Evolutionary conservation across 2,329 filamentous ascomycete species (phyloP), one percentile per base, ranked within the genome.

Genomic region (Neoascochyta sp.): DNA sequence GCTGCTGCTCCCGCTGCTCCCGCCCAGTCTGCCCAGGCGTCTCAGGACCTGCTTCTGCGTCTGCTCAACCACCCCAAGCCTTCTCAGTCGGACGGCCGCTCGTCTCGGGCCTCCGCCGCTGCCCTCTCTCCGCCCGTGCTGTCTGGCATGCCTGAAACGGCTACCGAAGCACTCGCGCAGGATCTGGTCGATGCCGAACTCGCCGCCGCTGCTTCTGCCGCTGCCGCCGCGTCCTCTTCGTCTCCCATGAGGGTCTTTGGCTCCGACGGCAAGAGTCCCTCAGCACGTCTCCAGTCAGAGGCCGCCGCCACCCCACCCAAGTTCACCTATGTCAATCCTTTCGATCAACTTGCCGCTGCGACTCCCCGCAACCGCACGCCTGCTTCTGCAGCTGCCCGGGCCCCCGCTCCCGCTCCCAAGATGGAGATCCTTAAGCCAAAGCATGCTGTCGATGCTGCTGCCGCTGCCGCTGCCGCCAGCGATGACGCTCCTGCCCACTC

Each of bases 41-140:
- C 60, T 25, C 85, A 93, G 62, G 81, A 90, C 43, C 85, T 92
- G 55, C 72, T 98, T 26, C 78, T 96, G 41, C 83, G 86, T 50
- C 72, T 96, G 36, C 75, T 98, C 43, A 92, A 88, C 54, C 81
- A 83, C 27, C 80, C 84, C 29, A 88, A 66, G 45, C 62, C 62
- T 3, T 40, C 61, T 32, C 61, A 50, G 50, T 48, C 47, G 17
- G 54, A 57, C 31, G 43, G 36, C 22, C 47, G 47, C 27, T 50
- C 49, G 2, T 45, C 52, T 26, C 46, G 45, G 13, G 49, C 48
- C 15, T 52, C 54, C 21, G 37, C 43, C 15, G 41, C 50, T n/a
- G 43, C 50, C 29, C 51, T 56, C 33, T 52, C 53, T 17, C 47
- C 56, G 36, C 46, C 52, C 11, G 46, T 47, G 23, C 37, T 47